phyloP scores from a whole-genome alignment of 2,329 filamentous ascomycete species.

The Lojkania enalia region DNA sequence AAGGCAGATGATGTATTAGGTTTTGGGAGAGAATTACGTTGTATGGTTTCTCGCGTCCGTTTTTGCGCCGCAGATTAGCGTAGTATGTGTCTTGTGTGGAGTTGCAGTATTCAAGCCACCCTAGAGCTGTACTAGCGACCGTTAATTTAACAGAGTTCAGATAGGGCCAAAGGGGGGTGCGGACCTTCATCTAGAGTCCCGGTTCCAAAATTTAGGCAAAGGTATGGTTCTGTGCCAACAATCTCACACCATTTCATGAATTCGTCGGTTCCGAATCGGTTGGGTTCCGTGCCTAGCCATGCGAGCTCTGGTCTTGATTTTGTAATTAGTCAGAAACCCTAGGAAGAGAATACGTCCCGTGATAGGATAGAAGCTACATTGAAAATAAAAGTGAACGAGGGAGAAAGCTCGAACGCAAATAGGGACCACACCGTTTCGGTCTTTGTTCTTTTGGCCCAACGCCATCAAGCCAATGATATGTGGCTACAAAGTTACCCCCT shows the following conservation, averaged over 20 bases:
- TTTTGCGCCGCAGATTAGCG: constrained; percentile 75
- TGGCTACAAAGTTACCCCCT: constrained; percentile 82
- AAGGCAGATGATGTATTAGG: not conserved
- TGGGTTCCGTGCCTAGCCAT: constrained; percentile 76
- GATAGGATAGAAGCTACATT: too few species aligned
- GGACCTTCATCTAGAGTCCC: constrained; percentile 59
- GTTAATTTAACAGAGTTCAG: constrained; percentile 16
- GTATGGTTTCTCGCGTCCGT: constrained; percentile 77
- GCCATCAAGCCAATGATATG: constrained; percentile 84
- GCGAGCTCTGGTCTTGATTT: constrained; percentile 72
- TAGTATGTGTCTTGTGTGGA: constrained; percentile 76
- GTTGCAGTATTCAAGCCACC: constrained; percentile 88
- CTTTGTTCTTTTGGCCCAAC: constrained; percentile 73
- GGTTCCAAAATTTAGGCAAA: constrained; percentile 81
- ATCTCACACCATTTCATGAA: constrained; percentile 80
- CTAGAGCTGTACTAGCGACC: constrained; percentile 57
- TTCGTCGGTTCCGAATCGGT: constrained; percentile 83
- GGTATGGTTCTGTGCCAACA: constrained; percentile 75
- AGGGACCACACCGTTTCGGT: constrained; percentile 55
- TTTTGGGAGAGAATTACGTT: constrained; percentile 50
- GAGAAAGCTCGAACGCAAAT: constrained; percentile 10
- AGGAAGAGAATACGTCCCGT: too few species aligned
- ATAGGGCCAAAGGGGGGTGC: not conserved
- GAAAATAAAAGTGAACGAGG: too few species aligned
- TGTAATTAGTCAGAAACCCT: constrained; percentile 12